Evolutionary conservation across 805 yeast genomes (phyloP).

Genomic region (Saccharomyces kudriavzevii): DNA sequence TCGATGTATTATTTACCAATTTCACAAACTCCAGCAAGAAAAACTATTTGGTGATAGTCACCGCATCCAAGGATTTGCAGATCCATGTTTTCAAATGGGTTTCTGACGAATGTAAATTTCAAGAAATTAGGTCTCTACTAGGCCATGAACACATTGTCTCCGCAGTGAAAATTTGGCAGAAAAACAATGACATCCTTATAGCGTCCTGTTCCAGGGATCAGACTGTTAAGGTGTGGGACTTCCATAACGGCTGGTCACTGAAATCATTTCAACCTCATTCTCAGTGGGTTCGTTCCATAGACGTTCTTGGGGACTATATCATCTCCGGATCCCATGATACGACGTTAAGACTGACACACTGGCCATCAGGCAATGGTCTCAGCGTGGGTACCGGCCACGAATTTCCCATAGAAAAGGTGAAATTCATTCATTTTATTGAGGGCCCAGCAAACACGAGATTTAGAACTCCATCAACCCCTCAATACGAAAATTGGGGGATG

Average conservation of each 20-base stretch:
- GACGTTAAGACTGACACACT: slow-evolving; percentile 58
- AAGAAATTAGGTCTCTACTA: slow-evolving; percentile 51
- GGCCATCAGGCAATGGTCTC: slow-evolving; percentile 57
- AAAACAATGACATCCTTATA: slow-evolving; percentile 39
- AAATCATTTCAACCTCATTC: slow-evolving; percentile 68
- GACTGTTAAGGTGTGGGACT: slow-evolving; percentile 57
- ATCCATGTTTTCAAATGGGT: slow-evolving; percentile 45
- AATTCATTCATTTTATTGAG: slow-evolving; percentile 53
- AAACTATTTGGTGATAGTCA: slow-evolving; percentile 31
- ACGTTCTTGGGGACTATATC: slow-evolving; percentile 48
- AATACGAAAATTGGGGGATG: slow-evolving; percentile 41
- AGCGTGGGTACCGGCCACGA: slow-evolving; percentile 66
- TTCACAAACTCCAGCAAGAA: slow-evolving; percentile 11
- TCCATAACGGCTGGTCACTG: slow-evolving; percentile 57
- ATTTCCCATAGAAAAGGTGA: slow-evolving; percentile 72
- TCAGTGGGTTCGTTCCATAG: slow-evolving; percentile 78
- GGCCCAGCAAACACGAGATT: slow-evolving; percentile 32
- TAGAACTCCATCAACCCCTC: slow-evolving; percentile 34
- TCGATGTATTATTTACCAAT: slow-evolving; percentile 6
- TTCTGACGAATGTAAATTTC: slow-evolving; percentile 35
- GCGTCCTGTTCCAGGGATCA: slow-evolving; percentile 60
- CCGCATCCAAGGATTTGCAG: slow-evolving; percentile 42
- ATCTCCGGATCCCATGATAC: slow-evolving; percentile 77
- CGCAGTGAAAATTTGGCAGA: slow-evolving; percentile 39
- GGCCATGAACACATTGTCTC: slow-evolving; percentile 91